phyloP scores from a whole-genome alignment of 2,329 filamentous ascomycete species.

The Alternaria arborescens region DNA sequence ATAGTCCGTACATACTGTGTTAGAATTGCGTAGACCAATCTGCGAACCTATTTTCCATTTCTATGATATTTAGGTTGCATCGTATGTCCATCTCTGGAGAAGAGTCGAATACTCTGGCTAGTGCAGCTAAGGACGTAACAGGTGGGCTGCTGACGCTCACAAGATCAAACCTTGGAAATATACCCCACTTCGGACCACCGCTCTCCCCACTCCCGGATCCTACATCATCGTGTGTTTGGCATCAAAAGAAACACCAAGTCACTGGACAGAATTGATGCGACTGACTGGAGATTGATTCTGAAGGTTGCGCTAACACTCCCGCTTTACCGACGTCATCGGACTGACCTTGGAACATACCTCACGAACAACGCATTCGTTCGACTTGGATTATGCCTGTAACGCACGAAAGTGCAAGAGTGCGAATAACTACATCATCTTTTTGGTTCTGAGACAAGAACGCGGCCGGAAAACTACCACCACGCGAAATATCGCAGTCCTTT shows the following conservation, averaged over 20 bases:
- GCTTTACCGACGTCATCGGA: slow-evolving; percentile 15
- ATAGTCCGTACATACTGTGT: neutral
- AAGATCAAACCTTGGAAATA: slow-evolving; percentile 16
- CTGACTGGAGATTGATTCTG: neutral
- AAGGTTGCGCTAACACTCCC: slow-evolving; percentile 1
- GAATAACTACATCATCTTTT: neutral
- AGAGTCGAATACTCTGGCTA: neutral
- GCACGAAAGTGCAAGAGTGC: neutral
- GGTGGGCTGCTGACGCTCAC: slow-evolving; percentile 14
- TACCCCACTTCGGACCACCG: slow-evolving; percentile 11
- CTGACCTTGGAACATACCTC: slow-evolving; percentile 14
- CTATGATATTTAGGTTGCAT: neutral
- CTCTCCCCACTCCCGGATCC: neutral
- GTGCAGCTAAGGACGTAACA: neutral
- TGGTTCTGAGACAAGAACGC: neutral
- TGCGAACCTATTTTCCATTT: neutral
- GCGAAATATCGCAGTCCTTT: neutral
- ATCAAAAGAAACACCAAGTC: neutral
- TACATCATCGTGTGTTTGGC: neutral
- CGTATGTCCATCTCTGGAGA: neutral
- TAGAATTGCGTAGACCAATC: neutral
- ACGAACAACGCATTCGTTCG: slow-evolving; percentile 4
- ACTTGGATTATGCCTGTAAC: slow-evolving; percentile 15
- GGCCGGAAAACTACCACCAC: neutral
- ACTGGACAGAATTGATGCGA: neutral